These are phyloP conservation scores for Saksenaea vasiformis DNA, from an alignment of 371 early-diverging fungal species.

Conservation along the genomic window DNA sequence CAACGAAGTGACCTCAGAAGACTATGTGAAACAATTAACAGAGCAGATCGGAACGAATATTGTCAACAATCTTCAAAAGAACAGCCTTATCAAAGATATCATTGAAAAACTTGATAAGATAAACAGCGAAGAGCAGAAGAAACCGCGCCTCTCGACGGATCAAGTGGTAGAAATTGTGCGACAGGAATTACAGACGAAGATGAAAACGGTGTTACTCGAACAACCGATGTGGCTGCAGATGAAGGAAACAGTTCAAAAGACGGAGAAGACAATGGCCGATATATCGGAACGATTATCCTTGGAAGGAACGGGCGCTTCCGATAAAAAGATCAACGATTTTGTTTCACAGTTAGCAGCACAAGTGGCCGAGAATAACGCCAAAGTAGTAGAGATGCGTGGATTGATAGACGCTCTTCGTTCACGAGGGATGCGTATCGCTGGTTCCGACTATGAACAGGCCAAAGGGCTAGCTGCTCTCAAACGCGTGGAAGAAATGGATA, in stretches of 20 bases:
- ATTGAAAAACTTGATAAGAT: neutral
- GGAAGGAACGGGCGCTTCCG: neutral
- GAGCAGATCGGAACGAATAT: neutral
- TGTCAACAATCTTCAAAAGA: neutral
- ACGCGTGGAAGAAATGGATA: neutral
- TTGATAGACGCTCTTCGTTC: neutral
- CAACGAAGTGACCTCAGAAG: neutral
- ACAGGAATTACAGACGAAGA: neutral
- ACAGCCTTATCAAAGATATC: neutral
- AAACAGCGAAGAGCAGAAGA: neutral
- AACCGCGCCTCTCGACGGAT: neutral
- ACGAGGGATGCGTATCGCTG: neutral
- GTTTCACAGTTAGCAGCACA: neutral
- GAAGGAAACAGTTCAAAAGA: neutral
- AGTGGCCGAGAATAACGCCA: neutral
- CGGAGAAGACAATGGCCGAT: neutral
- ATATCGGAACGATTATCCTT: neutral
- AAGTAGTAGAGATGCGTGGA: neutral
- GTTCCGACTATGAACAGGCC: neutral
- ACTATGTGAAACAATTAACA: neutral
- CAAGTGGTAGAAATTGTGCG: neutral
- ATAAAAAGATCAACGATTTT: neutral
- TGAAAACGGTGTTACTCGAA: neutral
- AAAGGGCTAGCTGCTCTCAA: neutral
- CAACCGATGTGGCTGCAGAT: neutral